phyloP scores from a whole-genome alignment of 768 basidiomycete species.

The Auricularia sp. region DNA sequence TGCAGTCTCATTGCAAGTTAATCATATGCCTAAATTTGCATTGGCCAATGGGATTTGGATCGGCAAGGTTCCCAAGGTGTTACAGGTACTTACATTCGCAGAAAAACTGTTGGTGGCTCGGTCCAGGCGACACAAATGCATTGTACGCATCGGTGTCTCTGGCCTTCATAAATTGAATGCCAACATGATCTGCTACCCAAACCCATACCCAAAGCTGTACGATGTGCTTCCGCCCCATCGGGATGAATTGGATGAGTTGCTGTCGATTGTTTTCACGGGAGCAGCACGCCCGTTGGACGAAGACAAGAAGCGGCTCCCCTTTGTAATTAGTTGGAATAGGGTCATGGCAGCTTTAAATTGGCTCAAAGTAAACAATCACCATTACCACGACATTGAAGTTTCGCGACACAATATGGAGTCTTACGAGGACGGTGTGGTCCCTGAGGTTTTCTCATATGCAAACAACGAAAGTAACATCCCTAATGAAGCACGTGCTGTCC shows the following conservation, averaged over 20 bases:
- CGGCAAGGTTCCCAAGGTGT: slow-evolving; percentile 21
- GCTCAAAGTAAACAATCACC: slow-evolving; percentile 24
- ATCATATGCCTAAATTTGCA: slow-evolving; percentile 13
- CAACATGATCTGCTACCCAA: slow-evolving; percentile 22
- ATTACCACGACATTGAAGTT: slow-evolving; percentile 23
- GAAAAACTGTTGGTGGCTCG: slow-evolving; percentile 23
- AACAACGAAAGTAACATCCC: slow-evolving; percentile 12
- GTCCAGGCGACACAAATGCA: slow-evolving; percentile 20
- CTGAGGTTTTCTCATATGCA: slow-evolving; percentile 13
- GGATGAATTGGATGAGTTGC: slow-evolving; percentile 22
- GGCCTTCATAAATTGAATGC: slow-evolving; percentile 25
- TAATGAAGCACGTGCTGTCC: slow-evolving; percentile 16
- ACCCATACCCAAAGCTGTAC: neutral
- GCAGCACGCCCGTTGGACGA: slow-evolving; percentile 15
- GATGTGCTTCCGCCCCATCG: neutral
- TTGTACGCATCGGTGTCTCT: slow-evolving; percentile 18
- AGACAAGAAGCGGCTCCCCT: slow-evolving; percentile 19
- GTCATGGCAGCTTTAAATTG: slow-evolving; percentile 22
- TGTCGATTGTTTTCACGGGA: slow-evolving; percentile 25
- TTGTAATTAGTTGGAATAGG: slow-evolving; percentile 14
- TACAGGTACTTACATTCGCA: slow-evolving; percentile 19
- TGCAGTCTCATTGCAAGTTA: too few species aligned
- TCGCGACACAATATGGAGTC: slow-evolving; percentile 12
- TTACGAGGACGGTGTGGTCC: slow-evolving; percentile 5
- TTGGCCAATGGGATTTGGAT: slow-evolving; percentile 29